phyloP scores from a whole-genome alignment of 495 filamentous ascomycete species.

The Cercophora scortea region DNA sequence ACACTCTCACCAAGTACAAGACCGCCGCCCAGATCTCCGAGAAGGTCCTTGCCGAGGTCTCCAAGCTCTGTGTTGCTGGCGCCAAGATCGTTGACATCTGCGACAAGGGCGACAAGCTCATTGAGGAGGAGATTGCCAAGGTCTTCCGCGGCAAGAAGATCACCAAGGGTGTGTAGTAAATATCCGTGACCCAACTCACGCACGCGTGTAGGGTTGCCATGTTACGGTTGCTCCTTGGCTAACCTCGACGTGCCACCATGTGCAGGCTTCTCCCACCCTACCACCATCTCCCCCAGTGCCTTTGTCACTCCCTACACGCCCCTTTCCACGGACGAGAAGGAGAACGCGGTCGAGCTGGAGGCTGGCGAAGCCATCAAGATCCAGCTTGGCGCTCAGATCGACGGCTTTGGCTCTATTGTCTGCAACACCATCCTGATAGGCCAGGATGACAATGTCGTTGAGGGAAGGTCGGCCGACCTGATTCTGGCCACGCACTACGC shows the following conservation, averaged over 20 bases:
- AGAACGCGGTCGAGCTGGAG: conserved; percentile 72
- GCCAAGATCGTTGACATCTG: conserved; percentile 88
- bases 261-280: conserved; percentile 81
- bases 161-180: conserved; percentile 57
- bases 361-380: conserved; percentile 85
- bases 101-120: conserved; percentile 88
- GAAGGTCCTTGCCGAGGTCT: conserved; percentile 83
- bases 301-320: conserved; percentile 97
- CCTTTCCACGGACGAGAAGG: conserved; percentile 72
- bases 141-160: conserved; percentile 99
- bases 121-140: conserved; percentile 88
- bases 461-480: conserved; percentile 74
- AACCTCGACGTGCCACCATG: too few species aligned
- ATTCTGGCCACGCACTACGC: conserved; percentile 88
- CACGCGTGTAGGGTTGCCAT: too few species aligned
- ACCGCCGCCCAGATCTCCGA: conserved; percentile 89
- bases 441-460: conserved; percentile 48
- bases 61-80: conserved; percentile 72
- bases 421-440: conserved; percentile 83
- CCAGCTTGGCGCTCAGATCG: conserved; percentile 94
- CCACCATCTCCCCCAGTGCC: conserved; percentile 87
- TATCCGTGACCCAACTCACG: too few species aligned
- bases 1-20: conserved; percentile 98
- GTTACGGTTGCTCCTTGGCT: too few species aligned
- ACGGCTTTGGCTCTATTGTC: conserved; percentile 93